Percentiles rank a stretch among this genome's conserved stretches.
These are phyloP conservation scores for Grigorovia yakushimaensis DNA, from an alignment of 805 yeast species.

Conservation along the genomic window DNA sequence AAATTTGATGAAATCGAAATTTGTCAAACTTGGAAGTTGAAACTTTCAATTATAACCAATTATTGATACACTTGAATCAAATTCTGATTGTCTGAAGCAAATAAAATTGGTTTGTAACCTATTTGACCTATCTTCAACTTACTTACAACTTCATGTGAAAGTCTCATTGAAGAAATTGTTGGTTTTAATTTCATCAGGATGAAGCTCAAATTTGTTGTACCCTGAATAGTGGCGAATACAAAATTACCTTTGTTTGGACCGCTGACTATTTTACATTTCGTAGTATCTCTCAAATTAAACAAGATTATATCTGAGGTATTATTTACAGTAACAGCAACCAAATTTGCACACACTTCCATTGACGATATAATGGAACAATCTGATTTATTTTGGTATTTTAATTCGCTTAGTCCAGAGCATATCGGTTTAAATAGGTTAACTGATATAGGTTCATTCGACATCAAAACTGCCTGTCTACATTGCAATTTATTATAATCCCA, in stretches of 20 bases:
- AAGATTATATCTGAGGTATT: conserved; percentile 11
- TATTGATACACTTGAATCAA: conserved; percentile 3
- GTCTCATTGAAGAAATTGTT: neutral
- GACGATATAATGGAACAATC: neutral
- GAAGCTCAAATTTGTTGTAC: conserved; percentile 16
- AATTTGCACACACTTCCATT: conserved; percentile 6
- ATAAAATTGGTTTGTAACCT: neutral
- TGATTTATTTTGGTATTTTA: neutral
- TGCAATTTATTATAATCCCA: conserved; percentile 66
- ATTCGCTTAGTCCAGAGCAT: conserved; percentile 6
- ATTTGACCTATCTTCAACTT: neutral
- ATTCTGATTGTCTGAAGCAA: neutral
- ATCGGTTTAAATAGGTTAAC: conserved; percentile 13
- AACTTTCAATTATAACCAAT: too few species aligned
- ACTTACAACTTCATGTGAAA: neutral
- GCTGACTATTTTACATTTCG: conserved; percentile 6
- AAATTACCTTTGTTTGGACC: conserved; percentile 4
- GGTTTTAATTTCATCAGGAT: conserved; percentile 6
- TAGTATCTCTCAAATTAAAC: conserved; percentile 10
- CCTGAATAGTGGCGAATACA: conserved; percentile 9
- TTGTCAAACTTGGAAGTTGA: too few species aligned
- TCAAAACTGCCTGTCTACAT: conserved; percentile 39
- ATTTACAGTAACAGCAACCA: conserved; percentile 14
- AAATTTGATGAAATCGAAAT: neutral
- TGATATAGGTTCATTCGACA: conserved; percentile 18